Evolutionary conservation across 2,329 filamentous ascomycete genomes (phyloP), one percentile per base, ranked within the genome.

Genomic region (Akanthomyces lecanii): DNA sequence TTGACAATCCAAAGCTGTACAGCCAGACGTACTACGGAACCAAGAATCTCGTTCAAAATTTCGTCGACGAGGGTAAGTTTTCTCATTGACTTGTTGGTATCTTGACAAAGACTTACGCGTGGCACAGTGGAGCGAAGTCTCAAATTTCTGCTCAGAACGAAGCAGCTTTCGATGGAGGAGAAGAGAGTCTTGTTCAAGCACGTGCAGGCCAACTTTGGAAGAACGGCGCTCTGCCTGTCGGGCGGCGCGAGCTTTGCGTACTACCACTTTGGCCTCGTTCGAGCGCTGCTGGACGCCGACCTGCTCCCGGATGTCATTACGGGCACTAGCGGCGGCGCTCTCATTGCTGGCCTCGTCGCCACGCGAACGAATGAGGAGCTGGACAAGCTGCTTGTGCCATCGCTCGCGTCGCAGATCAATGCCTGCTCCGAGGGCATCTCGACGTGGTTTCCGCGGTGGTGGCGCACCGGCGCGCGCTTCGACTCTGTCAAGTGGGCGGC

Each of bases 11-110:
- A 11, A 85, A 92, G 61, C 78, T 99, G n/a, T 99, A 99, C 74
- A 96, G 91, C 70, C 93, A 98, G 77, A 96, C 94, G 3, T 99
- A 99, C 73, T 97, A 92, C 69, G 95, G 95, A 38, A 98, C 95
- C n/a, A 99, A 99, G 76, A 86, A 95, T 65, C 77, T 97, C 67
- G 91, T 97, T 36, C 95, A 98, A 75, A 87, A 88, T 62, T 98
- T 94, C 71, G 80, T 97, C 51, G 91, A 97, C 65, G 93, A 98
- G 76, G 82, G 87, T 88, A 75, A 70, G 79, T 71, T 40, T 54
- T 25, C 12, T 56, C 18, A 18, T n/a, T 44, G 21, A 16, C 30
- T 6, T 5, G 14, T 5, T 11, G 12, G 11, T 40, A 40, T 55
- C 8, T 44, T 25, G 5, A 40, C 14, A 18, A 6, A 30, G 5